A percentile compares a stretch with the other conserved stretches of the same genome.
Evolutionary conservation across 345 rosid genomes (phyloP).

Genomic region (Aethionema arabicum): DNA sequence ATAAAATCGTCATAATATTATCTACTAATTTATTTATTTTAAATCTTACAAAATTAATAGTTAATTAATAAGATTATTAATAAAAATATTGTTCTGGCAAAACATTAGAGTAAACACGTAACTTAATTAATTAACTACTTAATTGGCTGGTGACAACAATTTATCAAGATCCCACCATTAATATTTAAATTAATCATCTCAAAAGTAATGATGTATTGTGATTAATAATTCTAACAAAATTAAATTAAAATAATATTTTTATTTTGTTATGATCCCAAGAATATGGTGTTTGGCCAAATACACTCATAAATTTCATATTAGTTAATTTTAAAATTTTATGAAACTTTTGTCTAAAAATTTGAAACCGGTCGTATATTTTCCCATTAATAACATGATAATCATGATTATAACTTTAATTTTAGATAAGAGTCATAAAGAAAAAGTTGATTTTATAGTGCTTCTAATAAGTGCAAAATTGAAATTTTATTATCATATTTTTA

Average conservation of each 20-base stretch:
- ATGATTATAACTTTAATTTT: conserved; percentile 30
- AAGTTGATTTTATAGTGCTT: conserved; percentile 34
- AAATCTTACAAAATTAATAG: background rate
- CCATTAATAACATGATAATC: conserved; percentile 32
- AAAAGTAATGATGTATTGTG: conserved; percentile 27
- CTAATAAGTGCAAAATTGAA: conserved; percentile 34
- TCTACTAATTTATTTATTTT: no score
- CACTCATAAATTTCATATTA: conserved; percentile 23
- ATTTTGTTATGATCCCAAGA: conserved; percentile 21
- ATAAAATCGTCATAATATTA: no score
- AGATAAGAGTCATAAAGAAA: conserved; percentile 35
- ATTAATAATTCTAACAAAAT: conserved; percentile 9
- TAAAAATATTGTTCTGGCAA: conserved; percentile 3
- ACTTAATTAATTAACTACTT: conserved; percentile 19
- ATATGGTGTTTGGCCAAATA: conserved; percentile 35
- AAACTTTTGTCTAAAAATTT: conserved; percentile 37
- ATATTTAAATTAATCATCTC: conserved; percentile 21
- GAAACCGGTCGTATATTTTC: conserved; percentile 31
- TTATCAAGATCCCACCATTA: conserved; percentile 29
- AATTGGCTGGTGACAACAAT: conserved; percentile 29
- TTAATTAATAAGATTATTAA: conserved; percentile 6
- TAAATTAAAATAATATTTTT: background rate
- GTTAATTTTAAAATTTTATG: conserved; percentile 24
- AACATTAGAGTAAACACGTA: conserved; percentile 18
- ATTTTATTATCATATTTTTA: background rate